These are phyloP conservation scores for Phytophthora boehmeriae DNA, from an alignment of 352 stramenopile species.

Conservation along the genomic window DNA sequence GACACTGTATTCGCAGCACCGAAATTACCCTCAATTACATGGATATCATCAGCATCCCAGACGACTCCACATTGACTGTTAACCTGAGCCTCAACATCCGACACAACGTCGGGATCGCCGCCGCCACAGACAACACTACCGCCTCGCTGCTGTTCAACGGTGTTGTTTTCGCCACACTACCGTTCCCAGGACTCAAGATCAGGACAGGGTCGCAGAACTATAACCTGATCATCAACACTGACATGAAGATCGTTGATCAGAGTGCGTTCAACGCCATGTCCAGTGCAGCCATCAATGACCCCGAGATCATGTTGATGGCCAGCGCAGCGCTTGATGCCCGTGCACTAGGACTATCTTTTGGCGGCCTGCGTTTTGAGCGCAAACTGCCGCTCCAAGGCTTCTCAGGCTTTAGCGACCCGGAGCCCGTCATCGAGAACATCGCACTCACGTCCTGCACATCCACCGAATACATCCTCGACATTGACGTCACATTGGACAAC, in stretches of 20 bases:
- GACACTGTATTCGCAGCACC: constrained; percentile 54
- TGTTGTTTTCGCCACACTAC: constrained; percentile 47
- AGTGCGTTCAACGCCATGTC: constrained; percentile 53
- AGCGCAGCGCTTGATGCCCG: constrained; percentile 40
- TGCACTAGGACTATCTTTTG: constrained; percentile 49
- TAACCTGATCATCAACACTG: constrained; percentile 49
- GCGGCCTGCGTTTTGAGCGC: constrained; percentile 54
- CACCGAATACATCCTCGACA: constrained; percentile 40
- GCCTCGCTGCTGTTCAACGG: constrained; percentile 48
- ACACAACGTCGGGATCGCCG: constrained; percentile 43
- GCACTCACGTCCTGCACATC: constrained; percentile 40
- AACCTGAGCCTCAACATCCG: constrained; percentile 54
- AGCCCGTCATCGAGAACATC: constrained; percentile 59
- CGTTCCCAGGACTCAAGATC: constrained; percentile 50
- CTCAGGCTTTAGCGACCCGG: constrained; percentile 48
- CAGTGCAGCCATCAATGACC: constrained; percentile 37
- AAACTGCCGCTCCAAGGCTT: constrained; percentile 53
- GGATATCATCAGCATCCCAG: constrained; percentile 51
- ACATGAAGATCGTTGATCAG: constrained; percentile 44
- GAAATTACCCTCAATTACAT: constrained; percentile 66
- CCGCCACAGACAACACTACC: constrained; percentile 47
- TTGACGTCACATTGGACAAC: constrained; percentile 64
- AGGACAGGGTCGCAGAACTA: constrained; percentile 44
- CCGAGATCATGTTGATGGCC: constrained; percentile 42
- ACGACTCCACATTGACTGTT: constrained; percentile 46